Conservation (phyloP, 192 early-diverging fungal genomes). For the Backusella sp. region DNA sequence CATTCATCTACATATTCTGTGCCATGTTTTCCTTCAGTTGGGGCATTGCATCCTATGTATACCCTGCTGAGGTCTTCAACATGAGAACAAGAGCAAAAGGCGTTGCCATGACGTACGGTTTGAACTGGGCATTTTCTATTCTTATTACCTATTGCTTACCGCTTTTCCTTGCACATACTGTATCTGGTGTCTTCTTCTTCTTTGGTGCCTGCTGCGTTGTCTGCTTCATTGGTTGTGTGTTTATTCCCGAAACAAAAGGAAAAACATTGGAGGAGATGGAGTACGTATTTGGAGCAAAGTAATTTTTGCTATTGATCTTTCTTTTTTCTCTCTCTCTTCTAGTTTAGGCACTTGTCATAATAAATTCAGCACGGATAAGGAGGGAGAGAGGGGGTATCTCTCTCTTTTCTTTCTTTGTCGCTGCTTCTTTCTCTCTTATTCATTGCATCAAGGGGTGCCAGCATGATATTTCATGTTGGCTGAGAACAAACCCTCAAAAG, state of each 20-base stretch:
- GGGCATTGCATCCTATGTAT: slow-evolving; percentile 31
- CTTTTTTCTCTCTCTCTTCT: not conserved
- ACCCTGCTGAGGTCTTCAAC: slow-evolving; percentile 36
- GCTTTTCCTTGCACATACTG: slow-evolving; percentile 34
- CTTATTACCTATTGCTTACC: slow-evolving; percentile 38
- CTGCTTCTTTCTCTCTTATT: not conserved
- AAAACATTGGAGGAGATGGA: slow-evolving; percentile 89
- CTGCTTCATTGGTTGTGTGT: slow-evolving; percentile 48
- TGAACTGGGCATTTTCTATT: slow-evolving; percentile 38
- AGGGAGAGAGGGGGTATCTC: not conserved
- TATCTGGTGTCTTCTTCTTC: slow-evolving; percentile 39
- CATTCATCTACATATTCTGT: slow-evolving; percentile 37
- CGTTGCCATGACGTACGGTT: slow-evolving; percentile 30
- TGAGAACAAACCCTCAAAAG: not conserved
- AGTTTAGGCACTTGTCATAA: not conserved
- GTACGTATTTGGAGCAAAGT: slow-evolving; percentile 54
- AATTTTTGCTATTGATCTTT: not conserved
- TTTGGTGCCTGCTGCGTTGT: slow-evolving; percentile 36
- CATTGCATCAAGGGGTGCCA: slow-evolving; percentile 6
- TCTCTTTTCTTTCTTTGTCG: no score
- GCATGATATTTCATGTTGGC: not conserved
- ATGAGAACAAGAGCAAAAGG: slow-evolving; percentile 35
- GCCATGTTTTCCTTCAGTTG: slow-evolving; percentile 33
- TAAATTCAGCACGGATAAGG: not conserved
- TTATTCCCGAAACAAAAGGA: slow-evolving; percentile 84